Base-by-base conservation (phyloP, 306 rosid species). In the Fagus crenata region DNA sequence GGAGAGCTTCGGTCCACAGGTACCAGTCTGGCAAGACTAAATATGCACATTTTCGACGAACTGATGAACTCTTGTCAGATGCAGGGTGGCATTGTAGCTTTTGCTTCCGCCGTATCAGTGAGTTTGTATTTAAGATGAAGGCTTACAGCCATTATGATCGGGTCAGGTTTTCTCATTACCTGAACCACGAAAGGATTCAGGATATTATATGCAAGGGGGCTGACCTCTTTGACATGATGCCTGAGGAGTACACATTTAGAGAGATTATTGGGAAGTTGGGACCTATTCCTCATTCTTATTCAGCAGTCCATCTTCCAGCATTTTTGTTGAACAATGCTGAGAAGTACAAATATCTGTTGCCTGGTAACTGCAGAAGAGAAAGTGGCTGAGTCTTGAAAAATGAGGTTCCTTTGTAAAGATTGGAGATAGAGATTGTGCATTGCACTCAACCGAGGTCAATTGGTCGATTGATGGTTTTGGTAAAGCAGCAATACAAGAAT, bases 1-100 rank as follows among this genome's bases (percentile, higher is more conserved):
- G 97, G 97, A 86, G 97, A 80, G 91, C 93, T 36, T 92, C 97
- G 0, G 81, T 84, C 22, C 97, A 92, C 75, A 78, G 81, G 76
- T 92, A 90, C 82, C 81, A 74, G 70, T 51, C 77, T 9, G 89
- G 89, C 42, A 90, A 86, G 76, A 90, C 96, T 59, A 78, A 79
- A 39, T 92, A 92, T 31, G 97, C 92, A 1, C 97, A 92, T 80
- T 92, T 75, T 64, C 84, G 96, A 71, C 97, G 87, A 73, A 75
- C 92, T 0, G 86, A 92, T 49, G 75, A 79, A 31, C 35, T 88
- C 80, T 81, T 92, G 65, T 54, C 97, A 0, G 97, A 92, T 86
- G 82, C 93, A 0, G 97, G 97, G 64, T 92, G 97, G 97, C 97
- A 92, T 81, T 92, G 97, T 58, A 92, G 97, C 89, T 92, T 92